A percentile compares a stretch with the other conserved stretches of the same genome.
These are phyloP conservation scores for Candida nemodendra DNA, from an alignment of 805 yeast genomes.

Conservation along the genomic window DNA sequence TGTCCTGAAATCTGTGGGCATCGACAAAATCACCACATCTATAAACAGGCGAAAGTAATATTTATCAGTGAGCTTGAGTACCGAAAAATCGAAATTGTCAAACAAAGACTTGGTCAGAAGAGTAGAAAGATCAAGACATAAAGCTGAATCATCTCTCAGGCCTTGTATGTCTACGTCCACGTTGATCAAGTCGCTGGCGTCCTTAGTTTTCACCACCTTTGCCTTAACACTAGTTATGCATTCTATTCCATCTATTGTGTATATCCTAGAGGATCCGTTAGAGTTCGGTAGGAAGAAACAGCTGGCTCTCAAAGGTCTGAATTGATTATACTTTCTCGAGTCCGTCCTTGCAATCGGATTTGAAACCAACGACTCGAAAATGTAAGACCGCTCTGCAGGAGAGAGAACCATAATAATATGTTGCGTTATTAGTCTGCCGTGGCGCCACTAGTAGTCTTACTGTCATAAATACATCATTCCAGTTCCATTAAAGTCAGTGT, in stretches of 20 bases:
- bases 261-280: constrained; percentile 88
- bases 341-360: constrained; percentile 71
- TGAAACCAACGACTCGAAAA: constrained; percentile 71
- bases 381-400: constrained; percentile 71
- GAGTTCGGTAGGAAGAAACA: constrained; percentile 81
- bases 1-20: constrained; percentile 36
- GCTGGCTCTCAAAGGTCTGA: constrained; percentile 82
- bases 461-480: too few species aligned
- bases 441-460: background rate
- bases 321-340: constrained; percentile 70
- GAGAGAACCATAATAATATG: constrained; percentile 61
- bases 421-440: too few species aligned
- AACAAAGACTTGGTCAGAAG: constrained; percentile 53
- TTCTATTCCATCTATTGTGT: constrained; percentile 88
- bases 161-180: constrained; percentile 84
- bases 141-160: constrained; percentile 72
- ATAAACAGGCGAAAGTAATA: constrained; percentile 76
- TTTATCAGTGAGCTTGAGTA: constrained; percentile 64
- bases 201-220: constrained; percentile 55
- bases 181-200: constrained; percentile 52
- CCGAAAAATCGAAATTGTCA: constrained; percentile 50
- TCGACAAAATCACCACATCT: constrained; percentile 77
- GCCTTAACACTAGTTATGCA: constrained; percentile 90
- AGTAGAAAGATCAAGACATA: constrained; percentile 62
- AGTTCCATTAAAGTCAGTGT: too few species aligned